Conservation (phyloP, 495 filamentous ascomycete species). For the Penicillium angulare region DNA sequence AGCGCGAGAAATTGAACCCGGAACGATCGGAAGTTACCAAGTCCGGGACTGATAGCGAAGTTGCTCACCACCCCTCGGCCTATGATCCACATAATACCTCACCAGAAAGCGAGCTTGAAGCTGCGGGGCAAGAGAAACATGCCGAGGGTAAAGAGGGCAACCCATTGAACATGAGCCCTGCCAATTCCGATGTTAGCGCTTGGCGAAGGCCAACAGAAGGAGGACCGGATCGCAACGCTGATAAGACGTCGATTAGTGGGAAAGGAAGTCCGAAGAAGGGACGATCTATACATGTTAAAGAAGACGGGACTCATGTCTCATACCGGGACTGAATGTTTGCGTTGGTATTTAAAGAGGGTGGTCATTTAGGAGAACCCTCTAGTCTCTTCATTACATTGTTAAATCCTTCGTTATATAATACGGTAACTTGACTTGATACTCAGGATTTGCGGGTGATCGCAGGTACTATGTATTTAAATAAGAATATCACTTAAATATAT, state of each 20-base stretch:
- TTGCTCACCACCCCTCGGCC: conserved; percentile 48
- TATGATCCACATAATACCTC: conserved; percentile 59
- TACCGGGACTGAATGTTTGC: conserved; percentile 10
- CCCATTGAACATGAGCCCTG: conserved; percentile 58
- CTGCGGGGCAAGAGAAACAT: conserved; percentile 32
- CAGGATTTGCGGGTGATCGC: too few relatives aligned
- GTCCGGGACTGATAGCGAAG: conserved; percentile 55
- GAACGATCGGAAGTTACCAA: conserved; percentile 57
- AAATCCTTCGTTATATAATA: too few relatives aligned
- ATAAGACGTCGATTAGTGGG: conserved; percentile 42
- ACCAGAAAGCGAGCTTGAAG: conserved; percentile 53
- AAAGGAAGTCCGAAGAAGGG: conserved; percentile 48
- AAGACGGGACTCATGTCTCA: conserved; percentile 31
- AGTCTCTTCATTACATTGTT: too few relatives aligned
- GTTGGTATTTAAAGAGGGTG: neutral
- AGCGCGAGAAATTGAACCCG: conserved; percentile 55
- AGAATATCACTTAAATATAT: too few relatives aligned
- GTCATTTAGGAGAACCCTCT: neutral
- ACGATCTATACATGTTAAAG: conserved; percentile 31
- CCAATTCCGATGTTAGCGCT: conserved; percentile 58
- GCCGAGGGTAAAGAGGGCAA: conserved; percentile 32
- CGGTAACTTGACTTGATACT: too few relatives aligned
- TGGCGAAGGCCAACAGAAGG: conserved; percentile 45
- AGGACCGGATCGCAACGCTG: conserved; percentile 42
- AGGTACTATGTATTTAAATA: too few relatives aligned